Evolutionary conservation across 768 basidiomycete species (phyloP), one percentile per base, ranked within the genome.

Genomic region (Phylloporus arenicola): DNA sequence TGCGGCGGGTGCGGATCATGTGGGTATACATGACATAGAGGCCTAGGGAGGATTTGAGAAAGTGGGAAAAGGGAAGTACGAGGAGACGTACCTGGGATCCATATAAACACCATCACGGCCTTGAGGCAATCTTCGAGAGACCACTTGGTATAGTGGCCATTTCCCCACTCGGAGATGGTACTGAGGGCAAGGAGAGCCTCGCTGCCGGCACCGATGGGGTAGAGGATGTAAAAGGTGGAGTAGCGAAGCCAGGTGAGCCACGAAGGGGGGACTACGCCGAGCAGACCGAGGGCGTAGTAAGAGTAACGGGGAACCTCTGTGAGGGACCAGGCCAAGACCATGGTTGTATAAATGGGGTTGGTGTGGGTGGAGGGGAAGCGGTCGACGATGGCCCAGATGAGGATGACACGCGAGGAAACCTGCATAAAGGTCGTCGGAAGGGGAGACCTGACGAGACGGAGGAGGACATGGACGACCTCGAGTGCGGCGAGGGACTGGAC

Each of bases 291-390:
- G 2, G 86, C 84, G 67, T 98, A 99, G 75, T 86, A 95, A 9
- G 81, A 64, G 70, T 98, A 98, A 27, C 96, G 89, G 50, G 94
- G 82, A 42, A 94, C 81, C 70, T 99, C 96, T 14, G 92, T 90
- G 45, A 84, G 53, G 0, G 89, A 86, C 96, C 96, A 98, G 0
- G 94, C 87, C 53, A 95, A 69, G 47, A 97, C 79, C 92, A 97
- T 95, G 44, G 86, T 83, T 6, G 89, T 80, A 72, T 89, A 97
- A 24, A 93, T 64, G 4, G 96, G 89, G 62, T 81, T 84, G 4
- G 73, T 63, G 55, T 81, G 86, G 24, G 87, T 87, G 51, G 57
- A 49, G 22, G 60, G 35, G 45, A 60, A 64, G 53, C 63, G 61
- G 9, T 57, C 52, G 38, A 60, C 79, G 51, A 97, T 77, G 19